phyloP scores from a whole-genome alignment of 768 basidiomycete species.

The Lanmaoa pseudosensibilis region DNA sequence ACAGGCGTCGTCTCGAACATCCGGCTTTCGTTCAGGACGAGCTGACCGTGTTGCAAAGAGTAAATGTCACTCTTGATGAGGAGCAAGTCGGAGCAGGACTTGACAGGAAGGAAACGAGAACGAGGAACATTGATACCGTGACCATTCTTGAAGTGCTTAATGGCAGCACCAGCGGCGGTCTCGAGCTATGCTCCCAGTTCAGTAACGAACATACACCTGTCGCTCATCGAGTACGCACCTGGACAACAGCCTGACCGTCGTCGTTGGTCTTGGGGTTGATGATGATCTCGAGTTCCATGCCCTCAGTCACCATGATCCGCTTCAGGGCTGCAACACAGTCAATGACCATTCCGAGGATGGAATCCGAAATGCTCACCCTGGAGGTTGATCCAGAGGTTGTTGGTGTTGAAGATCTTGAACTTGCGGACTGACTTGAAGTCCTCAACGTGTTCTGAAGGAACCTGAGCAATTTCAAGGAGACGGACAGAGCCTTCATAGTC shows the following conservation, averaged over 20 bases:
- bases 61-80: constrained; percentile 72
- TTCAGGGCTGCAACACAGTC: constrained; percentile 53
- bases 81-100: constrained; percentile 62
- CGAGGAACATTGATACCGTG: constrained; percentile 76
- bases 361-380: constrained; percentile 33
- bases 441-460: constrained; percentile 68
- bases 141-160: constrained; percentile 67
- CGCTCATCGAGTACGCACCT: constrained; percentile 35
- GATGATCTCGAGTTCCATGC: constrained; percentile 78
- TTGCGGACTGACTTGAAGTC: constrained; percentile 75
- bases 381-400: constrained; percentile 61
- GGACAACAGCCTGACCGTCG: constrained; percentile 68
- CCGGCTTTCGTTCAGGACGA: constrained; percentile 58
- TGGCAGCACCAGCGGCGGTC: constrained; percentile 74
- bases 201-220: neutral
- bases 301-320: constrained; percentile 66
- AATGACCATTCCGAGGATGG: neutral
- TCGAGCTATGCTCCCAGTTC: constrained; percentile 47
- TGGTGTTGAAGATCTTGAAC: constrained; percentile 82
- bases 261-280: constrained; percentile 71
- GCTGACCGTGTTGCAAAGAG: constrained; percentile 65
- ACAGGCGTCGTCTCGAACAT: constrained; percentile 68
- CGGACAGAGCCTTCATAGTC: constrained; percentile 67
- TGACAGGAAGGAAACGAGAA: constrained; percentile 67
- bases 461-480: constrained; percentile 76